Base-by-base conservation (phyloP, 2,329 filamentous ascomycete species). In the Myriosclerotinia scirpicola region DNA sequence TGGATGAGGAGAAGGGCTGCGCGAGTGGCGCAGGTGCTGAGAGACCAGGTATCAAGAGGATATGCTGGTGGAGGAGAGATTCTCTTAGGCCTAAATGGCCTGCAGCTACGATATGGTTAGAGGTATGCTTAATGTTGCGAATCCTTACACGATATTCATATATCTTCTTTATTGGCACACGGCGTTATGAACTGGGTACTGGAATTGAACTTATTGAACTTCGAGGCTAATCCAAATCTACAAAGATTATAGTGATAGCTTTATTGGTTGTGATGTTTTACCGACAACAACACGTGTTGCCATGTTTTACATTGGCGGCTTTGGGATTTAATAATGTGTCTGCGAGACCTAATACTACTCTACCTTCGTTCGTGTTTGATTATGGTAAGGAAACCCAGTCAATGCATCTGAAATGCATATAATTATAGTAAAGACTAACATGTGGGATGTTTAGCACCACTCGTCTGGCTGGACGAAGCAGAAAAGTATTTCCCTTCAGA, bases 401-500 rank as follows among this genome's bases (percentile, higher is more conserved):
- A 34, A 42, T 59, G 17, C 17, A 46, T 42, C 22, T 7, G 8
- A 20, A 5, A 44, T 63, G 30, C 14, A 52, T 52, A 48, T 14
- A 15, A 42, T 9, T 53, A 12, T 60, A 40, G 8, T 40, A 30
- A 8, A 2, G 14, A 54, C 64, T 66, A 66, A 66, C 52, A 44
- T n/a, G 14, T 34, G 11, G 22, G 2, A 44, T 44, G 11, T 53
- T 30, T 54, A 84, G 83, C 83, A 44, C 83, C 83, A 9, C 68
- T 84, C 5, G 78, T 84, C 44, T 84, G 81, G 78, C 78, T 84
- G 11, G 79, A 84, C 69, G 79, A 78, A 36, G 69, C 77, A 68
- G 83, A 85, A 68, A 70, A 74, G 38, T 84, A 82, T 71, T 79
- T 80, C 58, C 83, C 83, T 7, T 82, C 81, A 53, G 81, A 83